Percentiles rank a stretch among this genome's conserved stretches.
These are phyloP conservation scores for Phytopythium cucurbitacearum DNA, from an alignment of 352 stramenopile species.

Conservation along the genomic window DNA sequence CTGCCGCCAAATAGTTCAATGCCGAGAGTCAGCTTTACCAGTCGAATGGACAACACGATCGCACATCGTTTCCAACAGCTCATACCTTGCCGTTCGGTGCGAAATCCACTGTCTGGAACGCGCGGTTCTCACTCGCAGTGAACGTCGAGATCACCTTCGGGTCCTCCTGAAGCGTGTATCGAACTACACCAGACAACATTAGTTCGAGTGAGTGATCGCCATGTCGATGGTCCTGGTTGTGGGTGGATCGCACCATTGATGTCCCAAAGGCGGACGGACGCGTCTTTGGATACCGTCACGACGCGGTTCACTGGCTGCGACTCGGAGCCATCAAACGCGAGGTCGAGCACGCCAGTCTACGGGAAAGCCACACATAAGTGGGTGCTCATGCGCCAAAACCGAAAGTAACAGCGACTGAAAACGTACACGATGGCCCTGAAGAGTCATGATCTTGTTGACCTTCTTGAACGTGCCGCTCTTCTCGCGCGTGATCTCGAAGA, in stretches of 20 bases:
- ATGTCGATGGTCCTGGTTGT: too few relatives aligned
- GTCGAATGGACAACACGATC: neutral
- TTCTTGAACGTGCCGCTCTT: conserved; percentile 79
- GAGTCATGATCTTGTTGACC: conserved; percentile 79
- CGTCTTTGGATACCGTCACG: conserved; percentile 76
- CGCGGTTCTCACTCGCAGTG: conserved; percentile 41
- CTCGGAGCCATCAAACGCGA: conserved; percentile 75
- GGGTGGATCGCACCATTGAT: conserved; percentile 58
- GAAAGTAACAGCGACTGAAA: neutral
- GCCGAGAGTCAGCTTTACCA: neutral
- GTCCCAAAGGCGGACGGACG: conserved; percentile 70
- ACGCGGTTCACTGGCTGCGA: conserved; percentile 64
- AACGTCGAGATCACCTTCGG: conserved; percentile 66
- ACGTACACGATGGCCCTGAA: conserved; percentile 68
- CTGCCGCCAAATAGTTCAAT: conserved; percentile 11
- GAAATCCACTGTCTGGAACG: conserved; percentile 59
- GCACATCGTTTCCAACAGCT: neutral
- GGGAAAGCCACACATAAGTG: conserved; percentile 2
- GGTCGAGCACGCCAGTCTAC: conserved; percentile 68
- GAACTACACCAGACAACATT: conserved; percentile 28
- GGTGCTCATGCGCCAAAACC: neutral
- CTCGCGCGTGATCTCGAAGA: conserved; percentile 75
- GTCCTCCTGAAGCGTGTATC: conserved; percentile 76
- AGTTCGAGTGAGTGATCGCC: too few relatives aligned
- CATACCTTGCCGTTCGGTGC: conserved; percentile 63